Conservation (phyloP, 106 monocot species). For the Apostasia shenzhenica region DNA sequence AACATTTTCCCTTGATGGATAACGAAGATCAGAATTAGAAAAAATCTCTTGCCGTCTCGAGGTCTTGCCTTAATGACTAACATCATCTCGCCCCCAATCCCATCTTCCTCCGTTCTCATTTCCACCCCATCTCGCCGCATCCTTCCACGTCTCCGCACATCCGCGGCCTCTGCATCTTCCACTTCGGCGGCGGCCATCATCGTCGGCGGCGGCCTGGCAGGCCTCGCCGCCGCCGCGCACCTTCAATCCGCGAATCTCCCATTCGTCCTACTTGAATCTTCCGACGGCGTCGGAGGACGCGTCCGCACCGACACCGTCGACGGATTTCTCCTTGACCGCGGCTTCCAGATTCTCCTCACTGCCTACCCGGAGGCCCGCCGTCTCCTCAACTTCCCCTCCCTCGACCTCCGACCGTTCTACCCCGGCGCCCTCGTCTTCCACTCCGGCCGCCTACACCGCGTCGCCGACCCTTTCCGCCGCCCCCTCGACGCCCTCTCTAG, state of each 20-base stretch:
- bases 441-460: constrained; percentile 46
- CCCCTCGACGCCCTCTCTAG: constrained; percentile 47
- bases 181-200: constrained; percentile 31
- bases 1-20: too few species aligned
- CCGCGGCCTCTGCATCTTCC: constrained; percentile 5
- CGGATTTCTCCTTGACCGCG: constrained; percentile 93
- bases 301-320: constrained; percentile 70
- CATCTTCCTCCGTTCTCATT: background rate
- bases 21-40: too few species aligned
- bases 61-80: background rate
- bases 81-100: background rate
- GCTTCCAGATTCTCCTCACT: constrained; percentile 97
- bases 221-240: constrained; percentile 73
- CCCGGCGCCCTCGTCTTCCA: constrained; percentile 73
- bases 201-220: constrained; percentile 78
- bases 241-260: constrained; percentile 63
- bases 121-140: background rate
- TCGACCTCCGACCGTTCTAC: constrained; percentile 62
- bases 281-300: constrained; percentile 76
- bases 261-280: constrained; percentile 77
- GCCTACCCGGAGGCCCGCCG: constrained; percentile 66
- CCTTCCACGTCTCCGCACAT: background rate
- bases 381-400: constrained; percentile 60
- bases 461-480: constrained; percentile 74
- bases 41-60: too few species aligned